Percentiles rank a stretch among this genome's conserved stretches.
Conservation (phyloP, 768 basidiomycete genomes). For the Termitomyces sp. region DNA sequence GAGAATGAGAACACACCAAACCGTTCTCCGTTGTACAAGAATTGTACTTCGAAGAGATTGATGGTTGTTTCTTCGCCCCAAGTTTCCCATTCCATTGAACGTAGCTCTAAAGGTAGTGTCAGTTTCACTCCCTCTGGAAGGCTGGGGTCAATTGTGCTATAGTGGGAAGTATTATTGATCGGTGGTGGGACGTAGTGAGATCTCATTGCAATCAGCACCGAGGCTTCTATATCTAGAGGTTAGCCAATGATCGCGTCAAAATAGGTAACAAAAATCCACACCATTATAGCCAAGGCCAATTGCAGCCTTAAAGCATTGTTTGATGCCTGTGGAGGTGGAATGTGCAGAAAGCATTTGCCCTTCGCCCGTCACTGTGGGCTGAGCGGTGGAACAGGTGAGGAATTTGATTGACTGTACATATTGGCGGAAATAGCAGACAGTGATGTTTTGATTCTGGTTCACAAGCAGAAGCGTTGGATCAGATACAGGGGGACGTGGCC, state of each 20-base stretch:
- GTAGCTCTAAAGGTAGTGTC: slow-evolving; percentile 21
- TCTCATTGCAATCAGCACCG: slow-evolving; percentile 62
- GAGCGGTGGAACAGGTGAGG: slow-evolving; percentile 45
- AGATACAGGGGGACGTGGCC: slow-evolving; percentile 52
- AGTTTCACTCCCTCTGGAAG: slow-evolving; percentile 30
- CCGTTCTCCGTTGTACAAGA: slow-evolving; percentile 41
- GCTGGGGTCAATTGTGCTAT: slow-evolving; percentile 42
- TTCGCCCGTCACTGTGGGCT: slow-evolving; percentile 34
- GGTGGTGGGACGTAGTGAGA: slow-evolving; percentile 45
- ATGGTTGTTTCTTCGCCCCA: slow-evolving; percentile 60
- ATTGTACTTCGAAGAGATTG: slow-evolving; percentile 56
- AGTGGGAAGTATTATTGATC: slow-evolving; percentile 19
- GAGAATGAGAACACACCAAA: slow-evolving; percentile 35
- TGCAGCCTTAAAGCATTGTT: slow-evolving; percentile 52
- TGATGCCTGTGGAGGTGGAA: slow-evolving; percentile 33
- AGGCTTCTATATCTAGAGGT: slow-evolving; percentile 36
- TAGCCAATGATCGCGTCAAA: not conserved
- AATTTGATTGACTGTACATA: slow-evolving; percentile 40
- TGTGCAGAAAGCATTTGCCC: slow-evolving; percentile 25
- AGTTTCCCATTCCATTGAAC: slow-evolving; percentile 42
- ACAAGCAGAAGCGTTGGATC: slow-evolving; percentile 59
- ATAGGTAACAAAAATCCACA: slow-evolving; percentile 18
- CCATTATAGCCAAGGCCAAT: slow-evolving; percentile 62
- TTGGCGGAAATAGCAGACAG: slow-evolving; percentile 51
- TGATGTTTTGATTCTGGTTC: slow-evolving; percentile 57